These are phyloP conservation scores for Ustilago bromivora DNA, from an alignment of 1,284 basidiomycete species.

Conservation along the genomic window DNA sequence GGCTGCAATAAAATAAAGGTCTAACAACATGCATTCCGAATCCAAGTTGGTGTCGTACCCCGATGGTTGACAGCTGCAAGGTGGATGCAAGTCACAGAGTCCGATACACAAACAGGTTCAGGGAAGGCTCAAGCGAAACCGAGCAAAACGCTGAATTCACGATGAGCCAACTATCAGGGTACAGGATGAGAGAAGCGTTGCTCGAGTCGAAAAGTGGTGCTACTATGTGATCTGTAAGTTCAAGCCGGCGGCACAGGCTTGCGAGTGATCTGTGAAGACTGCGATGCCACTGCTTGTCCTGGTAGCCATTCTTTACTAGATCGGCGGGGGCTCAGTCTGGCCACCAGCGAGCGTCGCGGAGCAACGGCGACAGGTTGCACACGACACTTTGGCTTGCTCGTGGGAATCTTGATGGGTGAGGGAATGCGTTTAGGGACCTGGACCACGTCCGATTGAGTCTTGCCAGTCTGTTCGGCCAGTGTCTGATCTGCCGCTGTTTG, in stretches of 20 bases:
- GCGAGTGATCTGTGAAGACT: slow-evolving; percentile 3
- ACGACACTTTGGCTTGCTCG: not conserved
- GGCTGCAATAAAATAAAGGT: not conserved
- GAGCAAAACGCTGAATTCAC: not conserved
- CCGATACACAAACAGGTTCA: not conserved
- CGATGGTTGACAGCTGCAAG: not conserved
- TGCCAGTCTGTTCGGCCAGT: not conserved
- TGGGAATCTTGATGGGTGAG: slow-evolving; percentile 9
- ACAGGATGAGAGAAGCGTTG: not conserved
- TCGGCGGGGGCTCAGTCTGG: slow-evolving; percentile 24
- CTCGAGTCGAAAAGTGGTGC: not conserved
- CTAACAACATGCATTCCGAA: not conserved
- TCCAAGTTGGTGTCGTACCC: too few relatives aligned
- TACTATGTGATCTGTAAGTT: not conserved
- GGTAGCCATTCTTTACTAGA: slow-evolving; percentile 13
- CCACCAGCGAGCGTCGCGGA: slow-evolving; percentile 28
- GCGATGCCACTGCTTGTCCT: not conserved
- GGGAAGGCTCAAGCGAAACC: too few relatives aligned
- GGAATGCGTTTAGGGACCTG: not conserved
- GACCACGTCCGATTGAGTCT: not conserved
- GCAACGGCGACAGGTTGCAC: not conserved
- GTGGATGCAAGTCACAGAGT: not conserved
- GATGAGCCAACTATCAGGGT: not conserved
- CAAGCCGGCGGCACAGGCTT: slow-evolving; percentile 10
- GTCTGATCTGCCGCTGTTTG: not conserved